Evolutionary conservation across 225 moss, liverwort and hornwort species (phyloP).

Genomic region (Sphagnum tenellum): DNA sequence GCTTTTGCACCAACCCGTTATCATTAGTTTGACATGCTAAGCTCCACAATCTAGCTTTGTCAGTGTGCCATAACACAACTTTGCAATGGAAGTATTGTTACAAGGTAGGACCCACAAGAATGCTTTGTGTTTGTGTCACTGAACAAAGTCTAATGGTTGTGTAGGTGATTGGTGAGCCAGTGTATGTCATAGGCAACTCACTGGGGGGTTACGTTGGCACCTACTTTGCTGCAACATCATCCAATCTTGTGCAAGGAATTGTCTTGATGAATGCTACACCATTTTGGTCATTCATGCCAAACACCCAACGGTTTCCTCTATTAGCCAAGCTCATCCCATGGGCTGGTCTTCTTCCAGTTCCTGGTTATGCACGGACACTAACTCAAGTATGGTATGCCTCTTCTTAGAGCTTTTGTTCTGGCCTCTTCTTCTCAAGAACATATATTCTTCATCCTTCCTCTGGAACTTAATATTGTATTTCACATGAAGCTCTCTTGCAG

Average conservation of each 20-base stretch:
- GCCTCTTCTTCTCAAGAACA: slow-evolving; percentile 3
- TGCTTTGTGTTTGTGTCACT: neutral
- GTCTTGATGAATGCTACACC: slow-evolving; percentile 38
- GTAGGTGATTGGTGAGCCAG: slow-evolving; percentile 38
- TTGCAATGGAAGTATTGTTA: neutral
- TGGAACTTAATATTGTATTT: neutral
- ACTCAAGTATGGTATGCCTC: slow-evolving; percentile 25
- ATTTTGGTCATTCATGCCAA: slow-evolving; percentile 46
- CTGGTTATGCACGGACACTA: slow-evolving; percentile 23
- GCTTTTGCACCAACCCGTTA: no score
- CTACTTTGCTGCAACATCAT: slow-evolving; percentile 38
- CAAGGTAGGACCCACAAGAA: neutral
- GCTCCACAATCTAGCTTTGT: no score
- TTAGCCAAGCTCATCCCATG: slow-evolving; percentile 33
- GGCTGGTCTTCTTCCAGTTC: slow-evolving; percentile 38
- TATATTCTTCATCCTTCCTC: neutral
- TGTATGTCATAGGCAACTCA: slow-evolving; percentile 43
- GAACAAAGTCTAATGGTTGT: neutral
- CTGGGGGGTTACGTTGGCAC: slow-evolving; percentile 45
- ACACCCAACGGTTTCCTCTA: slow-evolving; percentile 24
- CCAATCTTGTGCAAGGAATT: slow-evolving; percentile 31
- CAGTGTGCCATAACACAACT: no score
- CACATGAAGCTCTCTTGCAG: no score
- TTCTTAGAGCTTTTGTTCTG: neutral
- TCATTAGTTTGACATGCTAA: no score